Evolutionary conservation across 208 protist genomes (phyloP).

Genomic region (Leishmania amazonensis): DNA sequence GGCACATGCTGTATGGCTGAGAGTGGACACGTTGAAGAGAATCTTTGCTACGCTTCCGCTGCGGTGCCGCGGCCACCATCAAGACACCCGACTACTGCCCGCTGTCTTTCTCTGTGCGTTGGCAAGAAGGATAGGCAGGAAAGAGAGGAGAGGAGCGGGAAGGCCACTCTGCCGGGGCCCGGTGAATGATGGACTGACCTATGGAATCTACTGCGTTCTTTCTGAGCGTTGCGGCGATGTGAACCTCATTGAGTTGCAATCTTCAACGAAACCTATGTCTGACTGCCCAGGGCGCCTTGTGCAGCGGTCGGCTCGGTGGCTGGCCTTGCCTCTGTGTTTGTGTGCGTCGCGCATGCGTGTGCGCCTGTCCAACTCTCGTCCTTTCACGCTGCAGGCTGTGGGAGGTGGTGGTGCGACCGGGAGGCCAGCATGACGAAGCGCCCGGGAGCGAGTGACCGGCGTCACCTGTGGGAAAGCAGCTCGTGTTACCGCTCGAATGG

Average conservation of each 20-base stretch:
- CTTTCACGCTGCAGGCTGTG: not conserved
- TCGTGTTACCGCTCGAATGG: constrained; percentile 78
- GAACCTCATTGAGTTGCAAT: constrained; percentile 11
- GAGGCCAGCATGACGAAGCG: not conserved
- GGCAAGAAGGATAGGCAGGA: not conserved
- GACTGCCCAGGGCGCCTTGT: not conserved
- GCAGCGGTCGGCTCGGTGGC: not conserved
- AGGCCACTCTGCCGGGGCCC: not conserved
- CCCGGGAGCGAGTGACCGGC: not conserved
- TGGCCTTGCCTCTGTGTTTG: not conserved
- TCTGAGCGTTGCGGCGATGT: constrained; percentile 11
- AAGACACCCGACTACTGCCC: not conserved
- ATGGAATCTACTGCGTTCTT: constrained; percentile 18
- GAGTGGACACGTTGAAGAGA: not conserved
- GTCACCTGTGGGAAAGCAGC: constrained; percentile 31
- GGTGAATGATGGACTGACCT: constrained; percentile 11
- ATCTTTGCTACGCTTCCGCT: not conserved
- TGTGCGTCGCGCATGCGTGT: not conserved
- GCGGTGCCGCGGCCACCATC: not conserved
- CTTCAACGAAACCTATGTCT: constrained; percentile 18
- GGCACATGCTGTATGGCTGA: too few relatives aligned
- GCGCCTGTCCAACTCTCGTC: not conserved
- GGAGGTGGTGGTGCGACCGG: not conserved
- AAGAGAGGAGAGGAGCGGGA: not conserved
- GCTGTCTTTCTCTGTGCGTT: not conserved